Percentiles rank a stretch among this genome's conserved stretches.
phyloP scores from a whole-genome alignment of 2,329 filamentous ascomycete genomes.

The Teratosphaeria gauchensis region DNA sequence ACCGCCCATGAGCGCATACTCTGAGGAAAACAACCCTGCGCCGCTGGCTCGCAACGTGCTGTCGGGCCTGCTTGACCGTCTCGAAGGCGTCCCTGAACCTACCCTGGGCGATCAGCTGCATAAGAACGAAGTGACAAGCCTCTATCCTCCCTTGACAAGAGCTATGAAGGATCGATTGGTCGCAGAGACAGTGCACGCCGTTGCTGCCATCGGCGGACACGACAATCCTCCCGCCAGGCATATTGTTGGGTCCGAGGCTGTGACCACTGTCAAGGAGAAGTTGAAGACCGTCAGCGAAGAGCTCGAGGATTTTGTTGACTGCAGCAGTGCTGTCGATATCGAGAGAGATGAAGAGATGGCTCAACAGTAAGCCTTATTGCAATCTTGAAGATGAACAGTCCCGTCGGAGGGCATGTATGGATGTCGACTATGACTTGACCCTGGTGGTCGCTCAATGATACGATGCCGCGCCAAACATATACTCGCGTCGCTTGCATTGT shows the following conservation, averaged over 20 bases:
- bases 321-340: slow-evolving; percentile 76
- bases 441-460: too few relatives aligned
- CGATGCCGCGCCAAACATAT: too few relatives aligned
- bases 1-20: slow-evolving; percentile 63
- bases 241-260: slow-evolving; percentile 85
- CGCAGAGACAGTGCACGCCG: slow-evolving; percentile 79
- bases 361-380: not conserved
- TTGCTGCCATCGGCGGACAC: slow-evolving; percentile 86
- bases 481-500: too few relatives aligned
- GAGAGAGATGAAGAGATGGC: slow-evolving; percentile 12
- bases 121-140: slow-evolving; percentile 46
- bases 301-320: slow-evolving; percentile 88
- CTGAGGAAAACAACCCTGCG: slow-evolving; percentile 60
- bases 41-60: slow-evolving; percentile 78
- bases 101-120: slow-evolving; percentile 38
- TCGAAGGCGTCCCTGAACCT: slow-evolving; percentile 37
- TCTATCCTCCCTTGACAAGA: slow-evolving; percentile 65
- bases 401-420: too few relatives aligned
- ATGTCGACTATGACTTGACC: too few relatives aligned
- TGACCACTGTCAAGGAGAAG: slow-evolving; percentile 85
- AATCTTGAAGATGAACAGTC: too few relatives aligned
- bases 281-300: slow-evolving; percentile 93
- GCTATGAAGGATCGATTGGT: slow-evolving; percentile 64
- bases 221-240: slow-evolving; percentile 91
- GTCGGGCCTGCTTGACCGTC: slow-evolving; percentile 63